Base-by-base conservation (phyloP, 768 basidiomycete species). In the Leccinum pellstonianum region DNA sequence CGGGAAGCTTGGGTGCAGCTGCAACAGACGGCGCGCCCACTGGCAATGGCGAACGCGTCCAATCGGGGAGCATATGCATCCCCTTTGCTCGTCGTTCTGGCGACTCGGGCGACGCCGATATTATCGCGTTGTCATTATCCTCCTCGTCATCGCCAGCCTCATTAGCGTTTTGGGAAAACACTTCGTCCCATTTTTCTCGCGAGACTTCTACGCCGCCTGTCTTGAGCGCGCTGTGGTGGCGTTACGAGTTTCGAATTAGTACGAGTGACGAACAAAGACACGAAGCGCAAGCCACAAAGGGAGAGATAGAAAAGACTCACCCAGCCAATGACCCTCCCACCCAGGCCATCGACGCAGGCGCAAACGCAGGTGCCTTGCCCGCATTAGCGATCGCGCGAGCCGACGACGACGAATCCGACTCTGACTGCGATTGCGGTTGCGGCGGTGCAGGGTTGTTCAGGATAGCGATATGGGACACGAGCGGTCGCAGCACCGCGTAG, bases 281-380 rank as follows among this genome's bases (percentile, higher is more conserved):
- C 17, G 8, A 9, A n/a, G 38, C 38, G 17, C 17, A 10, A 33
- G 6, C 52, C 2, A 46, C 9, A 43, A 2, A 8, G 55, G 7
- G 7, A 0, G 63, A 37, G 43, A 52, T 0, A 47, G 41, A 10
- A 43, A 27, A 11, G 37, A 80, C 86, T 63, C 73, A 94, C 89
- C 95, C 96, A 3, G 95, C 93, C 19, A 98, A 71, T 21, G 92
- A 94, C 0, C 93, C 96, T 4, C 96, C 96, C 11, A 99, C 86
- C 96, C 96, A 99, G 0, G 88, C 82, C 75, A 95, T 79, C 35
- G 86, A 79, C 1, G 87, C 85, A 1, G 94, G 90, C 4, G 87
- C 77, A 75, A 96, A 98, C 0, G 91, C 89, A 0, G 96, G 95
- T 0, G 93, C 94, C 64, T 85, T 89, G 2, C 94, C 95, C 2